A percentile compares a stretch with the other conserved stretches of the same genome.
Conservation (phyloP, 768 basidiomycete genomes). For the Auricularia heimuer region DNA sequence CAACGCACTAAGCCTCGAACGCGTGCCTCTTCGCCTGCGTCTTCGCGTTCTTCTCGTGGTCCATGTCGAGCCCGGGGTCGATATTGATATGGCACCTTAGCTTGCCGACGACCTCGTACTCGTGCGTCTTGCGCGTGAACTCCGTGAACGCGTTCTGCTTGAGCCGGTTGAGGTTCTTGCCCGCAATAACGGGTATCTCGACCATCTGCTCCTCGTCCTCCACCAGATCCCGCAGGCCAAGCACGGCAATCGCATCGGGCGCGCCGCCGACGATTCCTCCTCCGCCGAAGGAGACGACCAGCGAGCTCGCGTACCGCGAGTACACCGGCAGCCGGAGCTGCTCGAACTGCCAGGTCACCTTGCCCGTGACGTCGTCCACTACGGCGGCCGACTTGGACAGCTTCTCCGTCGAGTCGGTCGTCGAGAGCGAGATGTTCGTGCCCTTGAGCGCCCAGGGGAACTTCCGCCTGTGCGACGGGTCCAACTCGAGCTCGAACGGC, state of each 20-base stretch:
- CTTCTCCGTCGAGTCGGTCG: slow-evolving; percentile 29
- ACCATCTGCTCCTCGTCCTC: slow-evolving; percentile 39
- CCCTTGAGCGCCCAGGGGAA: slow-evolving; percentile 17
- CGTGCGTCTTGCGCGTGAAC: slow-evolving; percentile 30
- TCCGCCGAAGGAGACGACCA: slow-evolving; percentile 35
- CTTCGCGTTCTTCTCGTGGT: slow-evolving; percentile 5
- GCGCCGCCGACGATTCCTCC: slow-evolving; percentile 13
- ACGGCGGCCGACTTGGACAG: slow-evolving; percentile 28
- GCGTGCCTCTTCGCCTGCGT: slow-evolving; percentile 28
- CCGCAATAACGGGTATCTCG: slow-evolving; percentile 33
- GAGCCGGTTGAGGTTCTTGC: slow-evolving; percentile 24
- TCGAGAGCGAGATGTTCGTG: slow-evolving; percentile 26
- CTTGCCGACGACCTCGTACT: slow-evolving; percentile 29
- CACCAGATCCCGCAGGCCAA: slow-evolving; percentile 46
- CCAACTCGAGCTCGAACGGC: slow-evolving; percentile 1
- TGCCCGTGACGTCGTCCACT: neutral
- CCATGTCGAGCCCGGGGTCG: slow-evolving; percentile 31
- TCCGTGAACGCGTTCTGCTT: slow-evolving; percentile 38
- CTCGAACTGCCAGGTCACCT: slow-evolving; percentile 29
- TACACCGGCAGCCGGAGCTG: slow-evolving; percentile 36
- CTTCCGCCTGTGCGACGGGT: slow-evolving; percentile 1
- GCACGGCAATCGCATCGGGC: slow-evolving; percentile 35
- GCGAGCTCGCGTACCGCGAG: slow-evolving; percentile 37
- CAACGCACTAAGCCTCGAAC: slow-evolving; percentile 24
- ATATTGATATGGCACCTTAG: slow-evolving; percentile 27